Evolutionary conservation across 2,329 filamentous ascomycete genomes (phyloP).

Genomic region (Ampelomyces quisqualis): DNA sequence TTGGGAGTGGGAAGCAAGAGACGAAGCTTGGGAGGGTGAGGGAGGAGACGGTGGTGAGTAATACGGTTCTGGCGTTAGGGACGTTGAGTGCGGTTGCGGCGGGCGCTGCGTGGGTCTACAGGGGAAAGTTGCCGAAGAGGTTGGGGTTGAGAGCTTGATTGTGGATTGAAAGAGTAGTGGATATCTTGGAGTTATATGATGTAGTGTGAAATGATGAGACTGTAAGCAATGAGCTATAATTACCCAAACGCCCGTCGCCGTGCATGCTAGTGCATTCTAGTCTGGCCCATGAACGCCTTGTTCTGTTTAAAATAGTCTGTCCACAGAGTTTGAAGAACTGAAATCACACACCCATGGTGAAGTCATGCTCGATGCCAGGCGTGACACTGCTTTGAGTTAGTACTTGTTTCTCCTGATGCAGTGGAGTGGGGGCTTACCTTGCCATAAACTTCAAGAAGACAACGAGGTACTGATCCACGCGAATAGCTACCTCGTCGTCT

Average conservation of each 20-base stretch:
- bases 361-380: slow-evolving; percentile 95
- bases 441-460: slow-evolving; percentile 79
- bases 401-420: slow-evolving; percentile 50
- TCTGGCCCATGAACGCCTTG: not conserved
- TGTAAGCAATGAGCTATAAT: not conserved
- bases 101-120: slow-evolving; percentile 37
- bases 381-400: slow-evolving; percentile 75
- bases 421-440: slow-evolving; percentile 31
- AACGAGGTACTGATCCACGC: slow-evolving; percentile 85
- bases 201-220: no score
- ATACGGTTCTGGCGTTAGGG: slow-evolving; percentile 41
- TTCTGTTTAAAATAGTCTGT: not conserved
- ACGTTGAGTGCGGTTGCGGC: slow-evolving; percentile 40
- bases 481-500: slow-evolving; percentile 76
- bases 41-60: slow-evolving; percentile 50
- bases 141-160: slow-evolving; percentile 7
- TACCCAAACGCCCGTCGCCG: not conserved
- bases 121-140: slow-evolving; percentile 15
- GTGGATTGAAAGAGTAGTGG: not conserved
- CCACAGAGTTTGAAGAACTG: not conserved
- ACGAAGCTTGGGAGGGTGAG: slow-evolving; percentile 46
- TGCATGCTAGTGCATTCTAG: slow-evolving; percentile 2
- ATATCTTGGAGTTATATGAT: not conserved
- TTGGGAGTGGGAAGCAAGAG: slow-evolving; percentile 36
- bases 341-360: slow-evolving; percentile 84